Evolutionary conservation across 192 early-diverging fungal species (phyloP).

Genomic region (Mortierella claussenii): DNA sequence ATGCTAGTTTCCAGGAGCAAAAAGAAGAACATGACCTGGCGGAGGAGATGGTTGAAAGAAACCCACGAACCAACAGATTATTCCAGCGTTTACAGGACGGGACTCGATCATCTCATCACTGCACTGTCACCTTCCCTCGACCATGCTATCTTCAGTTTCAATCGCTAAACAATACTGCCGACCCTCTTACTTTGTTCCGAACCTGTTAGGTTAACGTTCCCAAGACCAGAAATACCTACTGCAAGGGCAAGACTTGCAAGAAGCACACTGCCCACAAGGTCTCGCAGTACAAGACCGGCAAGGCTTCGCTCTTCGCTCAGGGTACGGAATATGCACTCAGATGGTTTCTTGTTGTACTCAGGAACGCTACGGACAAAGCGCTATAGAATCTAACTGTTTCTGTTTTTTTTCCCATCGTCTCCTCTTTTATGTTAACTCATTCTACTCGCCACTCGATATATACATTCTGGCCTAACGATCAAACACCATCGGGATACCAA

Average conservation of each 20-base stretch:
- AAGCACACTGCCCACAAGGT: constrained; percentile 99
- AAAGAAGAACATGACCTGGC: no score
- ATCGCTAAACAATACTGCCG: neutral
- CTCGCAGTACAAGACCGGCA: constrained; percentile 99
- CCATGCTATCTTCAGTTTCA: neutral
- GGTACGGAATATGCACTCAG: constrained; percentile 62
- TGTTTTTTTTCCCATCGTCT: neutral
- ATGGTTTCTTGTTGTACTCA: neutral
- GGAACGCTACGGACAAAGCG: neutral
- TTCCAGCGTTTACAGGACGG: no score
- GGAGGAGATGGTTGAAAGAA: no score
- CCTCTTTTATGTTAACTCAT: neutral
- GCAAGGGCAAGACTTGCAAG: constrained; percentile 96
- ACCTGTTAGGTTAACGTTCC: constrained; percentile 92
- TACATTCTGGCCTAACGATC: neutral
- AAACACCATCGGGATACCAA: neutral
- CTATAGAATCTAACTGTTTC: neutral
- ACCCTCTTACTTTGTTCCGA: neutral
- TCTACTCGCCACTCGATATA: no score
- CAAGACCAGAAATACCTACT: constrained; percentile 99
- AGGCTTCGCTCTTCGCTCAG: constrained; percentile 99
- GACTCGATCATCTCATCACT: no score
- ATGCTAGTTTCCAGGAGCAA: no score
- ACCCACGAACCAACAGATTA: no score
- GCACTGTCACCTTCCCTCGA: neutral